Evolutionary conservation across 2,329 filamentous ascomycete species (phyloP).

Genomic region (Paecilomyces sp.): DNA sequence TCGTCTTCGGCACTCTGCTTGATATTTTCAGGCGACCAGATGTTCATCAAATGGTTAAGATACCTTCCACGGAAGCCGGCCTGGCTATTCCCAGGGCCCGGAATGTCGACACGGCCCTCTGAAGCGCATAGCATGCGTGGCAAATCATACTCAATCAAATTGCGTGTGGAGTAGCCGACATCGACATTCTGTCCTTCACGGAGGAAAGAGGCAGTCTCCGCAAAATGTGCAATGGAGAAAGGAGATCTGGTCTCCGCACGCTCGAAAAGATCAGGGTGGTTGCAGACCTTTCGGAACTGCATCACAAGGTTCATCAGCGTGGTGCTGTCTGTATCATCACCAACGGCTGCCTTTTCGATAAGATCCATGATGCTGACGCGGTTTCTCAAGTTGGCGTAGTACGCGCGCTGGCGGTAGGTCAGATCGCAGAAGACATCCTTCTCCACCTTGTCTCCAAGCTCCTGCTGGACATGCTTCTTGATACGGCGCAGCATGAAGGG

Average conservation of each 20-base stretch:
- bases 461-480: slow-evolving; percentile 99
- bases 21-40: slow-evolving; percentile 79
- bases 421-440: slow-evolving; percentile 93
- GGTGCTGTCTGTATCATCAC: slow-evolving; percentile 89
- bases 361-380: slow-evolving; percentile 99
- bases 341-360: slow-evolving; percentile 91
- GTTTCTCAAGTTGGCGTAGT: slow-evolving; percentile 86
- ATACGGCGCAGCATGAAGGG: slow-evolving; percentile 99
- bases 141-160: slow-evolving; percentile 73
- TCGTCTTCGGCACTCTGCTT: slow-evolving; percentile 53
- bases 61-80: slow-evolving; percentile 78
- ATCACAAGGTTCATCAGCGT: slow-evolving; percentile 99
- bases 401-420: slow-evolving; percentile 89
- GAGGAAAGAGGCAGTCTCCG: slow-evolving; percentile 90
- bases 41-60: slow-evolving; percentile 75
- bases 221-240: slow-evolving; percentile 76
- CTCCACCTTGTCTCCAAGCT: slow-evolving; percentile 98
- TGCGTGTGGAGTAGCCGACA: slow-evolving; percentile 82
- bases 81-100: slow-evolving; percentile 63
- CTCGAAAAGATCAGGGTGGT: slow-evolving; percentile 95
- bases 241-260: slow-evolving; percentile 86
- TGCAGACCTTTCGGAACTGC: slow-evolving; percentile 99
- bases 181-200: slow-evolving; percentile 75
- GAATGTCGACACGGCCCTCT: slow-evolving; percentile 65
- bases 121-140: slow-evolving; percentile 78